Evolutionary conservation across 352 stramenopile genomes (phyloP).

Genomic region (Halophytophthora batemanensis): DNA sequence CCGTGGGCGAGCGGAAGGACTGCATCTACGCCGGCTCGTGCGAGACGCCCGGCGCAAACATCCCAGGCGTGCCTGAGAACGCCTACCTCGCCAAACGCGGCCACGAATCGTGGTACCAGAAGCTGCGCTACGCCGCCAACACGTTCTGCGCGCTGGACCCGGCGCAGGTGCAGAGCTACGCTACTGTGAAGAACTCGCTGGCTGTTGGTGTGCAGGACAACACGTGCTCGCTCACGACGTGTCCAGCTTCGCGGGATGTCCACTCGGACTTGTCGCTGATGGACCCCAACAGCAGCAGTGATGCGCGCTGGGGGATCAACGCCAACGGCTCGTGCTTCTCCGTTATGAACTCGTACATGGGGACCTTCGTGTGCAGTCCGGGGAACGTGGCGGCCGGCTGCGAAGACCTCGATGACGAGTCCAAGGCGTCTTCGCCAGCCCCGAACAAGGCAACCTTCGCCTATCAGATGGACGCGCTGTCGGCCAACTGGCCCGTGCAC

Average conservation of each 20-base stretch:
- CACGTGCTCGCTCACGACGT: conserved; percentile 28
- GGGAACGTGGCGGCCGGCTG: conserved; percentile 28
- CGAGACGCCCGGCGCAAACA: conserved; percentile 41
- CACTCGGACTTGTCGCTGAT: conserved; percentile 35
- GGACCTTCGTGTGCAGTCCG: conserved; percentile 43
- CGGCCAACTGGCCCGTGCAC: conserved; percentile 49
- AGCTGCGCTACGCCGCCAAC: conserved; percentile 56
- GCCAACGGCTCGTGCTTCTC: conserved; percentile 45
- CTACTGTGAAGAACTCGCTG: conserved; percentile 20
- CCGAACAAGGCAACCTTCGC: conserved; percentile 25
- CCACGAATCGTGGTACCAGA: conserved; percentile 64
- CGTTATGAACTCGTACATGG: conserved; percentile 42
- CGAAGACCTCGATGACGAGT: conserved; percentile 10
- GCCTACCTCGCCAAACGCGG: conserved; percentile 38
- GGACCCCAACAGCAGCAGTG: neutral
- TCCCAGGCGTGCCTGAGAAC: conserved; percentile 36
- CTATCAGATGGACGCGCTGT: conserved; percentile 82
- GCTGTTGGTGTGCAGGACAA: conserved; percentile 35
- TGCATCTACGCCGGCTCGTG: conserved; percentile 54
- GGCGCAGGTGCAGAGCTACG: conserved; percentile 24
- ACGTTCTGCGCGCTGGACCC: conserved; percentile 41
- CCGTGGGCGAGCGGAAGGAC: conserved; percentile 23
- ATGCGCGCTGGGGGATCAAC: conserved; percentile 44
- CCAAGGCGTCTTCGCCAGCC: neutral
- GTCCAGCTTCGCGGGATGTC: conserved; percentile 38